Conservation (phyloP, 768 basidiomycete species). For the Lactarius trivialis region DNA sequence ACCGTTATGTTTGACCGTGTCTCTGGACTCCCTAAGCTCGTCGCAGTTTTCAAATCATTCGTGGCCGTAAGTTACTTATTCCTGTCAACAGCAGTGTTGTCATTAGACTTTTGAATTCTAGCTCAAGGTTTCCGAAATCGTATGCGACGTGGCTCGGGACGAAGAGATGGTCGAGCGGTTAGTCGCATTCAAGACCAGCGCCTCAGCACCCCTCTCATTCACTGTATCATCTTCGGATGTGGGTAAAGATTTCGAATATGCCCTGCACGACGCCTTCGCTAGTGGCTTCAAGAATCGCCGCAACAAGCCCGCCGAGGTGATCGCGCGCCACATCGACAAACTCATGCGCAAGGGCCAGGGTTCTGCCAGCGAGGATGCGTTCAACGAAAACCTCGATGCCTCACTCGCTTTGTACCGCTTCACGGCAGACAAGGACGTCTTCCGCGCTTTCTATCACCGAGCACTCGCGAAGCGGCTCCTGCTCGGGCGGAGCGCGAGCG, state of each 20-base stretch:
- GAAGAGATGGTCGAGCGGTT: constrained; percentile 74
- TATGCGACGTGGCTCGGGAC: constrained; percentile 54
- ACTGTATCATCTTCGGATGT: constrained; percentile 42
- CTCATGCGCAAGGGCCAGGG: constrained; percentile 86
- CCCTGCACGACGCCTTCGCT: constrained; percentile 64
- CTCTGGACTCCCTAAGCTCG: constrained; percentile 45
- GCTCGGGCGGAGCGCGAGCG: constrained; percentile 75
- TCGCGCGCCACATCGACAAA: constrained; percentile 84
- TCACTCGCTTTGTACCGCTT: constrained; percentile 74
- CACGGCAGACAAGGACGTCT: constrained; percentile 91
- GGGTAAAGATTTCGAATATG: constrained; percentile 52
- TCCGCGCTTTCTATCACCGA: constrained; percentile 87
- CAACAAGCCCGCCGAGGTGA: constrained; percentile 86
- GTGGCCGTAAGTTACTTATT: constrained; percentile 42
- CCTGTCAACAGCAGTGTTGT: background rate
- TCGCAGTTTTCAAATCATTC: constrained; percentile 53
- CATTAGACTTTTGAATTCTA: constrained; percentile 25
- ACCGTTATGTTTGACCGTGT: constrained; percentile 60
- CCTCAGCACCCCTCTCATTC: constrained; percentile 42
- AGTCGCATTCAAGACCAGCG: constrained; percentile 57
- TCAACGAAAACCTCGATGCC: constrained; percentile 54
- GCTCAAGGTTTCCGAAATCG: constrained; percentile 56
- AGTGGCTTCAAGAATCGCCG: constrained; percentile 67
- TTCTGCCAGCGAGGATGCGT: constrained; percentile 52
- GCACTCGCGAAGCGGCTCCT: constrained; percentile 82